These are phyloP conservation scores for Oryza officinalis DNA, from an alignment of 176 grass and related monocot genomes.

Conservation along the genomic window DNA sequence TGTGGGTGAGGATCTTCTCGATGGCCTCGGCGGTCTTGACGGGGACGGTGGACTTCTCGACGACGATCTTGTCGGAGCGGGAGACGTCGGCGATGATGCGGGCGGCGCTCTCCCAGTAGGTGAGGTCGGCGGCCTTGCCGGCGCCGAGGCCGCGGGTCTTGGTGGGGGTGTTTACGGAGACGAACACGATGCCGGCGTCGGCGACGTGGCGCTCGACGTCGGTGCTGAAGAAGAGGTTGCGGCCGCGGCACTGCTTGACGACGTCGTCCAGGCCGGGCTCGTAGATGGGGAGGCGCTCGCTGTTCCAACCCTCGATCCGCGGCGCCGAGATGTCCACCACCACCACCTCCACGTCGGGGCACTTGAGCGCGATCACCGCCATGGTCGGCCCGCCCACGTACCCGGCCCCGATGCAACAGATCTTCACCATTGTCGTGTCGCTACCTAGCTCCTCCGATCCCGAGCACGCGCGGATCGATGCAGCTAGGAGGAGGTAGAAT, in stretches of 20 bases:
- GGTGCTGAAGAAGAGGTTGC: slow-evolving; percentile 33
- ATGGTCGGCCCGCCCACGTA: slow-evolving; percentile 43
- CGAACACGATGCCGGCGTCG: slow-evolving; percentile 48
- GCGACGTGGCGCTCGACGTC: slow-evolving; percentile 27
- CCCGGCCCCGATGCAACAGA: slow-evolving; percentile 42
- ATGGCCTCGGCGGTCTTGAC: slow-evolving; percentile 67
- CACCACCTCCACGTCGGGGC: slow-evolving; percentile 31
- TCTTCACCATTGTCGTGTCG: slow-evolving; percentile 16
- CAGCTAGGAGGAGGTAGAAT: no score
- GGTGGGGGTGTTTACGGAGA: slow-evolving; percentile 55
- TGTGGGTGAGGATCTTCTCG: slow-evolving; percentile 63
- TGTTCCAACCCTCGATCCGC: slow-evolving; percentile 33
- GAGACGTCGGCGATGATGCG: slow-evolving; percentile 59
- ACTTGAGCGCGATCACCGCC: slow-evolving; percentile 40
- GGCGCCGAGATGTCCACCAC: slow-evolving; percentile 38
- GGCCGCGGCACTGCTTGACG: not conserved
- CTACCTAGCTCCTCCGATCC: no score
- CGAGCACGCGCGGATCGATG: no score
- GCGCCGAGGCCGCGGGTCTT: slow-evolving; percentile 59
- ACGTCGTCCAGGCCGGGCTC: not conserved
- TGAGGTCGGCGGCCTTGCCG: slow-evolving; percentile 57
- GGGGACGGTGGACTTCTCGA: slow-evolving; percentile 60
- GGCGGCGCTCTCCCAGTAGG: slow-evolving; percentile 60
- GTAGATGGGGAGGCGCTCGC: not conserved
- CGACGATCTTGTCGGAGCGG: slow-evolving; percentile 63